Conservation (phyloP, 2,329 filamentous ascomycete genomes). For the Hypoxylon sp. region DNA sequence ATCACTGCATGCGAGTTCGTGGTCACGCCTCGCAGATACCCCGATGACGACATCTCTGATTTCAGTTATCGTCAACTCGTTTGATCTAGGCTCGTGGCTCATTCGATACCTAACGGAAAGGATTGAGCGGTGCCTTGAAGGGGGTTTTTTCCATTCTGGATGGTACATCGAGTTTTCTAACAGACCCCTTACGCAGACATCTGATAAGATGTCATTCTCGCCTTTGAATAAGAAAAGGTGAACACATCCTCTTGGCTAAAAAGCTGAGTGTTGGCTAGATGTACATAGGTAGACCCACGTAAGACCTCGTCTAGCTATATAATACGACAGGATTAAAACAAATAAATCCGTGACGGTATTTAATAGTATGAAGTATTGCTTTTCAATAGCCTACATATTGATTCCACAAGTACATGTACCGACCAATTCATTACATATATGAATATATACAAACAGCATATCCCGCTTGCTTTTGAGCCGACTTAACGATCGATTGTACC, state of each 20-base stretch:
- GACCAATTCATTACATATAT: conserved; percentile 1
- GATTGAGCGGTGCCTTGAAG: not conserved
- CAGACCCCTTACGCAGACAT: not conserved
- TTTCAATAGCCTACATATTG: not conserved
- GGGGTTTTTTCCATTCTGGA: not conserved
- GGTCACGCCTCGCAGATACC: conserved; percentile 20
- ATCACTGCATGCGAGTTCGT: not conserved
- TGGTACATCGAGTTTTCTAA: not conserved
- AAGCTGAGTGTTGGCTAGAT: not conserved
- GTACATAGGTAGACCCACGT: not conserved
- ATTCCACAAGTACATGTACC: not conserved
- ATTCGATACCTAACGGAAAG: not conserved
- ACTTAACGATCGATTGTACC: not conserved
- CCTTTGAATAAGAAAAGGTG: not conserved
- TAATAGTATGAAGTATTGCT: not conserved
- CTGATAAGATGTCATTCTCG: not conserved
- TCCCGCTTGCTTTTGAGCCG: not conserved
- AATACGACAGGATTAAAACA: conserved; percentile 3
- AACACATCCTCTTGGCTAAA: not conserved
- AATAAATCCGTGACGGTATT: not conserved
- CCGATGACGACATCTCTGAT: conserved; percentile 8
- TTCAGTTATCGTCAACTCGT: conserved; percentile 10
- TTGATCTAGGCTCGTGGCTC: conserved; percentile 11
- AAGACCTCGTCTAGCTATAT: not conserved
- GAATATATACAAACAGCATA: not conserved